Conservation (phyloP, 306 rosid species). For the Delonix regia region DNA sequence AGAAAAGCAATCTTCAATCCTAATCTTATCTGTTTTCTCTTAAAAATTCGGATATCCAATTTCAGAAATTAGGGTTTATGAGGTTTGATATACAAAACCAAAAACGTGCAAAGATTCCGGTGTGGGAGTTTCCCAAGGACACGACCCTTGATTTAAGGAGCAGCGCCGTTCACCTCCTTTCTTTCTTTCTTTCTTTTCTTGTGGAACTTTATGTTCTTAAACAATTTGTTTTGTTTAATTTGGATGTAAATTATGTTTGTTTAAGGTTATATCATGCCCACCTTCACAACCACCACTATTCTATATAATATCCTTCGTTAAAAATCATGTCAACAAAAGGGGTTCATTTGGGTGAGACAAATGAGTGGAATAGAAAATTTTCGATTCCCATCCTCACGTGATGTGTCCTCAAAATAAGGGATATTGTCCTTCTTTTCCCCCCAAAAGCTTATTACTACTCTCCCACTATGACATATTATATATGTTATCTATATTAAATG, state of each 20-base stretch:
- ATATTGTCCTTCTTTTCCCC: conserved; percentile 51
- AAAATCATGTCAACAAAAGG: conserved; percentile 1
- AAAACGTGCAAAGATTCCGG: conserved; percentile 63
- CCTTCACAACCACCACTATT: neutral
- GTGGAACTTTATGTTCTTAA: conserved; percentile 53
- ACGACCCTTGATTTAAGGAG: conserved; percentile 68
- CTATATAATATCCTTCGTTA: neutral
- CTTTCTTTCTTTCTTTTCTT: conserved; percentile 30
- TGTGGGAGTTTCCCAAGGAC: conserved; percentile 60
- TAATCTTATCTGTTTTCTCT: too few species aligned
- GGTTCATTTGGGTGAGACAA: conserved; percentile 41
- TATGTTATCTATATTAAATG: neutral
- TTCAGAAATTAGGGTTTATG: neutral
- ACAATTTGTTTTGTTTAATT: conserved; percentile 21
- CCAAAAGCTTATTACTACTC: conserved; percentile 51
- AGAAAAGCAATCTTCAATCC: too few species aligned
- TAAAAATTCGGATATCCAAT: too few species aligned
- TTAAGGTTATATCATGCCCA: too few species aligned
- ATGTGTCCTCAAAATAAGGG: conserved; percentile 79
- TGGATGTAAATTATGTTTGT: neutral
- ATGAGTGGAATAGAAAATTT: conserved; percentile 36
- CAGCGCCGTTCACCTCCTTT: conserved; percentile 55
- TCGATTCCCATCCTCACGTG: conserved; percentile 79
- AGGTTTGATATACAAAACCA: conserved; percentile 42
- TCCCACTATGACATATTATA: conserved; percentile 36